Base-by-base conservation (phyloP, 139 green algal species). In the Zygnema cylindricum region DNA sequence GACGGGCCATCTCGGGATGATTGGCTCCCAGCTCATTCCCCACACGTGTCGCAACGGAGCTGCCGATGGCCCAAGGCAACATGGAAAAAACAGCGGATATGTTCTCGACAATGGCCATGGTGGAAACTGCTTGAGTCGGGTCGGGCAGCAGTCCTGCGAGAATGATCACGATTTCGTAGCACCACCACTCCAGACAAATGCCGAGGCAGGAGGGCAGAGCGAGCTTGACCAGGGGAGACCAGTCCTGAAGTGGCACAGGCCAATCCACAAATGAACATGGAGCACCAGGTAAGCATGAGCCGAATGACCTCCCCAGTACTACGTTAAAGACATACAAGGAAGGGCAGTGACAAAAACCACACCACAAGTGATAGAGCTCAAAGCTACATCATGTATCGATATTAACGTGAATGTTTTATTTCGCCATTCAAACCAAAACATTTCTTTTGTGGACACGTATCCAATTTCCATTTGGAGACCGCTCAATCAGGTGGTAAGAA, bases 131-230 rank as follows among this genome's bases (percentile, higher is more conserved):
- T 1, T 63, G 38, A 30, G 85, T 41, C 2, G 86, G 36, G 55
- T 90, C 57, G 32, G 86, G 86, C 36, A 90, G 84, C 30, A 90
- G 69, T 35, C 86, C 86, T 25, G 86, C 86, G 16, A 90, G 69
- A 63, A 90, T 39, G 22, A 90, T n/a, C 21, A 81, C 35, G 36
- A 90, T 82, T 57, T 90, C 86, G 49, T 82, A 90, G 86, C 81
- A 90, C 86, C 86, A 90, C 40, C 40, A 89, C 42, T 90, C 86
- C 23, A 90, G 81, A 77, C 86, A 75, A 36, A 90, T 81, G 25
- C 41, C 78, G 36, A 54, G 77, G 36, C n/a, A 54, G n/a, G 86
- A 55, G 1, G 85, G 79, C 0, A 90, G 57, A 23, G 85, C 1
- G 0, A 91, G 38, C 54, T 57, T 78, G 82, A 89, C 25, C 23